Conservation (phyloP, 306 rosid species). For the Malus asiatica region DNA sequence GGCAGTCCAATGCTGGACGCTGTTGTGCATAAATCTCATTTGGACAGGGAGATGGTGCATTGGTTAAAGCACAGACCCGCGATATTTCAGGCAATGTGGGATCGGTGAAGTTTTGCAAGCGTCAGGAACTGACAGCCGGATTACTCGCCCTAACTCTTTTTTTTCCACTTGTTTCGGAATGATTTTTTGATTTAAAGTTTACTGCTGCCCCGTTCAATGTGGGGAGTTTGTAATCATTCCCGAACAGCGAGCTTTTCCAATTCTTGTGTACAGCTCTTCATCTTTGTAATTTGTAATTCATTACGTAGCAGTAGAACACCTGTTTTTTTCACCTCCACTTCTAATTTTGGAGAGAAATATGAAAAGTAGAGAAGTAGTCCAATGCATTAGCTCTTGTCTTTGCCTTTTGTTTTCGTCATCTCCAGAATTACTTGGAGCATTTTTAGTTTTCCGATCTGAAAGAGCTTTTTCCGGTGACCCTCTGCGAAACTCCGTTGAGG, state of each 20-base stretch:
- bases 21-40: conserved; percentile 41
- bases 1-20: conserved; percentile 97
- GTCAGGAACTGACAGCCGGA: conserved; percentile 29
- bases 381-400: not conserved
- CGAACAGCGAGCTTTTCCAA: conserved; percentile 19
- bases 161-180: conserved; percentile 30
- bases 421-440: too few species aligned
- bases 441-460: too few species aligned
- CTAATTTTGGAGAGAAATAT: conserved; percentile 29
- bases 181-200: conserved; percentile 35
- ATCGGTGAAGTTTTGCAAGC: conserved; percentile 56
- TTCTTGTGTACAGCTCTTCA: conserved; percentile 76
- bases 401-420: too few species aligned
- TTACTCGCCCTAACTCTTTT: conserved; percentile 21
- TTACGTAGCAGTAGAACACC: conserved; percentile 44
- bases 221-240: conserved; percentile 45
- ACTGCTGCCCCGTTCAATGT: conserved; percentile 44
- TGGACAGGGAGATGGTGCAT: conserved; percentile 89
- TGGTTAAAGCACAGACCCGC: conserved; percentile 92
- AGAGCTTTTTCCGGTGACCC: too few species aligned
- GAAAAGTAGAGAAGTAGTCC: conserved; percentile 9
- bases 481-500: too few species aligned
- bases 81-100: conserved; percentile 77
- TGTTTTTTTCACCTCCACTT: conserved; percentile 22
- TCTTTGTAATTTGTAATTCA: conserved; percentile 52